phyloP scores from a whole-genome alignment of 768 basidiomycete genomes.

The Pholiota microspora region DNA sequence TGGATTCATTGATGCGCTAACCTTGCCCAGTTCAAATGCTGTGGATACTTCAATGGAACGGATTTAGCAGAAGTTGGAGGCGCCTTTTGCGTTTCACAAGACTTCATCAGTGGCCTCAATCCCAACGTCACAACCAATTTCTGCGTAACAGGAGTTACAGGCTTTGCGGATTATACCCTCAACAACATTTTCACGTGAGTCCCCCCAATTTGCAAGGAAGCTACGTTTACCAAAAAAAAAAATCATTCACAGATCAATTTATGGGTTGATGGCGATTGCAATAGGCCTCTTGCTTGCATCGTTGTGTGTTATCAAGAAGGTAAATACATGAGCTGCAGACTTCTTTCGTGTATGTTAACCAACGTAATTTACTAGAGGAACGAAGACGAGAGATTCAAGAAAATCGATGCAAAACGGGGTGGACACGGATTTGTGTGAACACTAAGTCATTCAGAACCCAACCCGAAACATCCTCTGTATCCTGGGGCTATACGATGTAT shows the following conservation, averaged over 20 bases:
- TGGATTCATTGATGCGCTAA: neutral
- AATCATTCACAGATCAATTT: conserved; percentile 39
- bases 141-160: conserved; percentile 72
- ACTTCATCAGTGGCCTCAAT: conserved; percentile 40
- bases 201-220: neutral
- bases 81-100: conserved; percentile 49
- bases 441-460: conserved; percentile 1
- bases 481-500: conserved; percentile 16
- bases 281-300: conserved; percentile 75
- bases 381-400: conserved; percentile 82
- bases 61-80: conserved; percentile 61
- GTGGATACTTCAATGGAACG: conserved; percentile 78
- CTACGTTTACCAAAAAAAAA: neutral
- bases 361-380: conserved; percentile 51
- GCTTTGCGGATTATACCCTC: conserved; percentile 67
- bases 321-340: conserved; percentile 19
- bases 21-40: conserved; percentile 67
- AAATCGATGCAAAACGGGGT: conserved; percentile 87
- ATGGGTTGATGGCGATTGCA: conserved; percentile 83
- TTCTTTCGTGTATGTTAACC: neutral
- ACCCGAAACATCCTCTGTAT: conserved; percentile 12
- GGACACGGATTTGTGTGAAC: conserved; percentile 78
- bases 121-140: conserved; percentile 44
- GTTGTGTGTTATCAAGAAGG: conserved; percentile 84
- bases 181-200: conserved; percentile 85